Percentiles rank a stretch among this genome's conserved stretches.
These are phyloP conservation scores for Endocalyx cinctus DNA, from an alignment of 2,329 filamentous ascomycete species.

Conservation along the genomic window DNA sequence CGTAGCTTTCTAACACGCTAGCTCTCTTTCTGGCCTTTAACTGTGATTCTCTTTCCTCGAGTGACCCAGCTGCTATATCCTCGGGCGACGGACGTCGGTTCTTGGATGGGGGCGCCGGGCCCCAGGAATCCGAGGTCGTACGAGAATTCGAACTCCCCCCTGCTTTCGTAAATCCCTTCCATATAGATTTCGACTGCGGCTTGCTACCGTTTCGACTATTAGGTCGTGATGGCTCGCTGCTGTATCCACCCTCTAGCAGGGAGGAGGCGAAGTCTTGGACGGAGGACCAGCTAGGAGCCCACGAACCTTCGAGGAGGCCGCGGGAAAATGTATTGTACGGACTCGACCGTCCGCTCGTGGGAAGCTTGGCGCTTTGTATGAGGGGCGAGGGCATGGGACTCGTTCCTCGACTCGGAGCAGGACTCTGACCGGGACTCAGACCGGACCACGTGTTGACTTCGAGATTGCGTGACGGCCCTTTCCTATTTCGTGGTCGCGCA, in stretches of 20 bases:
- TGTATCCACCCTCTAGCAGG: slow-evolving; percentile 31
- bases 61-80: slow-evolving; percentile 51
- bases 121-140: slow-evolving; percentile 38
- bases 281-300: slow-evolving; percentile 51
- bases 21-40: slow-evolving; percentile 53
- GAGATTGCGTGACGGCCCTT: slow-evolving; percentile 29
- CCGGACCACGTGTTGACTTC: slow-evolving; percentile 23
- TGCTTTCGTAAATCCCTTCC: slow-evolving; percentile 25
- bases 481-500: slow-evolving; percentile 48
- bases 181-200: slow-evolving; percentile 24
- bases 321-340: slow-evolving; percentile 30
- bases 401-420: slow-evolving; percentile 37
- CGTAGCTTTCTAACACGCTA: slow-evolving; percentile 57
- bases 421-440: slow-evolving; percentile 33
- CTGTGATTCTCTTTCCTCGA: slow-evolving; percentile 48
- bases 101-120: slow-evolving; percentile 41
- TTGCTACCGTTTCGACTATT: slow-evolving; percentile 25
- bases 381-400: slow-evolving; percentile 46
- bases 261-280: slow-evolving; percentile 51
- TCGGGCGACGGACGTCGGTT: slow-evolving; percentile 34
- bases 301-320: slow-evolving; percentile 46
- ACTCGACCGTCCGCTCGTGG: slow-evolving; percentile 21
- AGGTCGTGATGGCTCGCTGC: slow-evolving; percentile 28
- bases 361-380: slow-evolving; percentile 24
- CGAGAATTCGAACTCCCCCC: slow-evolving; percentile 17